Base-by-base conservation (phyloP, 441 rosid species). In the Populus tomentosa region DNA sequence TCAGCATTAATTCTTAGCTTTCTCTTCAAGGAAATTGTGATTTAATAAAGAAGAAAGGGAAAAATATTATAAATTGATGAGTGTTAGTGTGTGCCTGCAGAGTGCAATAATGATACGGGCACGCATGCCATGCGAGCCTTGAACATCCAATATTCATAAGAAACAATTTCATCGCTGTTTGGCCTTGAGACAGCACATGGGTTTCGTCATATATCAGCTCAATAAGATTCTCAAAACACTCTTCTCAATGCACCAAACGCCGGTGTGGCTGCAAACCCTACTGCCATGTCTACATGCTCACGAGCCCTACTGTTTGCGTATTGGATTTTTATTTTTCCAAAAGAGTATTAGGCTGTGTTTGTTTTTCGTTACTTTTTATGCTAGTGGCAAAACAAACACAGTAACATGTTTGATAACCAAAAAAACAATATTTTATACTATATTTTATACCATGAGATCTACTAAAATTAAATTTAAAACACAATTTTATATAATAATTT, bases 131-230 rank as follows among this genome's bases (percentile, higher is more conserved):
- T 36, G 40, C 40, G 40, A 36, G 40, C 42, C 42, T 38, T 9
- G 0, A 40, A 40, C 13, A 40, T 40, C 50, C 59, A 16, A 16
- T 5, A 5, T 50, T 50, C 59, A 50, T 50, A 18, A 50, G 59
- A 53, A 53, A 53, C n/a, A 53, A 16, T 46, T 73, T 76, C 35
- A 78, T 80, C 53, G 69, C 24, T 46, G 78, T 50, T 59, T 77
- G 82, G 8, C 75, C 72, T 32, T 77, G 23, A 18, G 64, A 33
- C 56, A 26, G 80, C 85, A 83, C 84, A 76, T 81, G 86, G 85
- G 80, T 71, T 81, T 75, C 62, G 46, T 69, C 53, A 74, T 18
- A 46, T 21, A 42, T 36, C 28, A 74, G 53, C 73, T 65, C 83
- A 71, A 67, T 30, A 20, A 80, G 81, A 78, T 74, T 80, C 81